phyloP scores from a whole-genome alignment of 2,329 filamentous ascomycete species.

The Pyricularia grisea region DNA sequence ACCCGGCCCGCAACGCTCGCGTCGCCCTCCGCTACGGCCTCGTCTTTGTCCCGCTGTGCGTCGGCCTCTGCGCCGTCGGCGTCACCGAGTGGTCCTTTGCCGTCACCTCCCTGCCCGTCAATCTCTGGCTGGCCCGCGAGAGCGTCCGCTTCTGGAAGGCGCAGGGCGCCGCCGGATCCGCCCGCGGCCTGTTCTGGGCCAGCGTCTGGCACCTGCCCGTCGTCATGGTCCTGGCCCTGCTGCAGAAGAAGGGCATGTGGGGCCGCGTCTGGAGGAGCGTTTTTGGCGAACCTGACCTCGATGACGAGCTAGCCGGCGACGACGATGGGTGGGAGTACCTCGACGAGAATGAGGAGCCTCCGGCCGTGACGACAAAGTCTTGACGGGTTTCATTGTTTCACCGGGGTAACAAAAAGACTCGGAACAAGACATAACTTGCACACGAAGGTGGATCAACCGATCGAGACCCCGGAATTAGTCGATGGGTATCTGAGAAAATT shows the following conservation, averaged over 20 bases:
- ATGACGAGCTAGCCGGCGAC: constrained; percentile 41
- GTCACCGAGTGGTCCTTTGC: constrained; percentile 84
- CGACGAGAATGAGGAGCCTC: constrained; percentile 37
- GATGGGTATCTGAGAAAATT: no score
- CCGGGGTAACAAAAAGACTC: neutral
- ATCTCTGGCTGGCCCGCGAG: constrained; percentile 75
- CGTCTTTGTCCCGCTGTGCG: constrained; percentile 79
- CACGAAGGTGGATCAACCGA: no score
- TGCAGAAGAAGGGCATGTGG: constrained; percentile 92
- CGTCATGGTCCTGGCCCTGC: constrained; percentile 79
- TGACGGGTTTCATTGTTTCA: neutral
- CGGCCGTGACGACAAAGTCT: neutral
- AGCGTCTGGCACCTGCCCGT: constrained; percentile 94
- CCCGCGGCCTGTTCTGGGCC: constrained; percentile 87
- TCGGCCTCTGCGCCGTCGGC: constrained; percentile 66
- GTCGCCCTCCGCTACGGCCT: constrained; percentile 84
- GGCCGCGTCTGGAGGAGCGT: constrained; percentile 66
- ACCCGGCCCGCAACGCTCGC: constrained; percentile 74
- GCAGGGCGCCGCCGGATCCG: constrained; percentile 70
- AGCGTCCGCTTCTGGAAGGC: constrained; percentile 73
- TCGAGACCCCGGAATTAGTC: neutral
- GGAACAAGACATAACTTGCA: neutral
- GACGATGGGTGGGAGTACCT: constrained; percentile 35
- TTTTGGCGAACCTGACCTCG: constrained; percentile 38
- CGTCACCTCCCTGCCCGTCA: constrained; percentile 69